Evolutionary conservation across 2,329 filamentous ascomycete species (phyloP).

Genomic region (Fusarium devonianum): DNA sequence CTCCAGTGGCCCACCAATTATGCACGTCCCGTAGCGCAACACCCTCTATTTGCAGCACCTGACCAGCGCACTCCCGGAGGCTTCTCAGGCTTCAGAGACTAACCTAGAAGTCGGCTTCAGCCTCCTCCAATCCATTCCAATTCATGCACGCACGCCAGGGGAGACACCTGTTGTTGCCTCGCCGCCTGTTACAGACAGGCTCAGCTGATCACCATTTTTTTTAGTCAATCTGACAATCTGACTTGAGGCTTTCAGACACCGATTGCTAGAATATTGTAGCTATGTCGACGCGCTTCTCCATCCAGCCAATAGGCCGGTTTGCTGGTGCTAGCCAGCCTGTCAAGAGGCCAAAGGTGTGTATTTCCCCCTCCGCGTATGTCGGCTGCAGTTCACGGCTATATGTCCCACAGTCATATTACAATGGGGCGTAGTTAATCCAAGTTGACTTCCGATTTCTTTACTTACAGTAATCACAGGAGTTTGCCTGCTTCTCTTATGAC

Average conservation of each 20-base stretch:
- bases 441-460: background rate
- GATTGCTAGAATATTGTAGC: background rate
- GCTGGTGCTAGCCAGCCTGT: constrained; percentile 72
- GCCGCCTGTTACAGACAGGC: background rate
- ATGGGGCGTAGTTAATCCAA: background rate
- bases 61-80: background rate
- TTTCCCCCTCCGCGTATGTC: background rate
- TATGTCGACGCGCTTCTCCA: constrained; percentile 60
- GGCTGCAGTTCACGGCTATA: too few relatives aligned
- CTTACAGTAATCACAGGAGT: constrained; percentile 66
- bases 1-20: background rate
- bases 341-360: constrained; percentile 73
- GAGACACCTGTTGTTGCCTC: background rate
- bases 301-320: constrained; percentile 76
- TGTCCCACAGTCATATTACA: too few relatives aligned
- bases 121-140: background rate
- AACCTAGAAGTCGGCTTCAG: background rate
- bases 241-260: background rate
- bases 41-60: constrained; percentile 1
- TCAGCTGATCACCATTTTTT: background rate
- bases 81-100: too few relatives aligned
- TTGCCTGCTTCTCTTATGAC: constrained; percentile 93
- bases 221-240: background rate
- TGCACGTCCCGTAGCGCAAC: constrained; percentile 4
- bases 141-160: background rate